phyloP scores from a whole-genome alignment of 169 alveolate species.

The Plasmodium knowlesi region DNA sequence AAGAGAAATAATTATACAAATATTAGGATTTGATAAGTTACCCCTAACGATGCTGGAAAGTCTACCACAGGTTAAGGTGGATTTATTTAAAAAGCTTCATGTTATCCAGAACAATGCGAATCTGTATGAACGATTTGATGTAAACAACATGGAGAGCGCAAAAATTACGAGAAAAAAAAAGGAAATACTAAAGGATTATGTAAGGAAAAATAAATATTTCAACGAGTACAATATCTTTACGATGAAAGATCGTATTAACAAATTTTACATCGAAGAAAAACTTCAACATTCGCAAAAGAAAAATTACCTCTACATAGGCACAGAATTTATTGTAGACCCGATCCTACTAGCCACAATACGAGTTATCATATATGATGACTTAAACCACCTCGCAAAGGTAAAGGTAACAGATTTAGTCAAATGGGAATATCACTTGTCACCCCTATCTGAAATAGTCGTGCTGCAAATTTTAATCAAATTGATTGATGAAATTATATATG shows the following conservation, averaged over 20 bases:
- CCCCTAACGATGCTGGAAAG: constrained; percentile 69
- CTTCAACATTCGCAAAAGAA: constrained; percentile 27
- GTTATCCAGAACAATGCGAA: constrained; percentile 9
- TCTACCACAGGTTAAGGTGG: constrained; percentile 20
- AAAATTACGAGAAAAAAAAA: constrained; percentile 62
- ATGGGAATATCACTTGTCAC: constrained; percentile 59
- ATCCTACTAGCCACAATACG: constrained; percentile 59
- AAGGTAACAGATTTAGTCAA: constrained; percentile 16
- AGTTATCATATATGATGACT: constrained; percentile 56
- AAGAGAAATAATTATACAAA: constrained; percentile 66
- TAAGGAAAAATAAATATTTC: constrained; percentile 62
- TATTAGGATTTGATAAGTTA: constrained; percentile 55
- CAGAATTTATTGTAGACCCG: constrained; percentile 48
- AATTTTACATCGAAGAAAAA: constrained; percentile 65
- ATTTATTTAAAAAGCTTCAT: constrained; percentile 25
- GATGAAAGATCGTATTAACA: constrained; percentile 70
- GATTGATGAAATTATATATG: constrained; percentile 66
- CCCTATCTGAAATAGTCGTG: constrained; percentile 39
- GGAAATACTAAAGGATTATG: constrained; percentile 58
- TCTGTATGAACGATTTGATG: constrained; percentile 59
- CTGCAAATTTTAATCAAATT: constrained; percentile 62
- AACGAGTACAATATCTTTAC: constrained; percentile 72
- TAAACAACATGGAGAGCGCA: constrained; percentile 15
- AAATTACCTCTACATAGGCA: constrained; percentile 54
- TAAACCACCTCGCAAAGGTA: constrained; percentile 42